These are phyloP conservation scores for Paramecium sexaurelia DNA, from an alignment of 73 alveolate species.

Conservation along the genomic window DNA sequence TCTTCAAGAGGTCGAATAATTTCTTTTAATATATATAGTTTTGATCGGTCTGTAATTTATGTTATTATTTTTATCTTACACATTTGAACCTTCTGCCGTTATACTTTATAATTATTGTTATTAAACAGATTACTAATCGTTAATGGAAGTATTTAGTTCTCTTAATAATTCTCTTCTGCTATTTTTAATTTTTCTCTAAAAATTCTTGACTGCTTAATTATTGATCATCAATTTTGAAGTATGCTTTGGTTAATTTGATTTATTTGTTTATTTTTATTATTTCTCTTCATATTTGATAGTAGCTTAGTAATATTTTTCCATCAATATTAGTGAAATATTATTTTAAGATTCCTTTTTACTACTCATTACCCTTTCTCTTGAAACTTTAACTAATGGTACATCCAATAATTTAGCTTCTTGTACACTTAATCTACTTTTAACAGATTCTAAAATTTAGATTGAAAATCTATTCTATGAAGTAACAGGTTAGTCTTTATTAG, in stretches of 20 bases:
- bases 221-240: not conserved
- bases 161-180: not conserved
- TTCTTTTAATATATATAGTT: no score
- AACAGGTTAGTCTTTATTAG: not conserved
- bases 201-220: not conserved
- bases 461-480: not conserved
- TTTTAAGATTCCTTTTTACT: not conserved
- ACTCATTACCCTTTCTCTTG: not conserved
- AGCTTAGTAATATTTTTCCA: conserved; percentile 7
- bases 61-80: no score
- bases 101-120: not conserved
- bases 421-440: not conserved
- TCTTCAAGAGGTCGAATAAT: no score
- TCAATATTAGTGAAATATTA: not conserved
- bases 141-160: not conserved
- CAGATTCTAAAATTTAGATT: not conserved
- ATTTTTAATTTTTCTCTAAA: not conserved
- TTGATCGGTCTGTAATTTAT: no score
- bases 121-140: not conserved
- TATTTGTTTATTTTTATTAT: not conserved
- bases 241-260: not conserved
- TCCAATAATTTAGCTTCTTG: not conserved
- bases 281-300: not conserved
- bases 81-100: not conserved
- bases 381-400: not conserved